Conservation (phyloP, 129 eudicot genomes). For the Ambrosia trifida region DNA sequence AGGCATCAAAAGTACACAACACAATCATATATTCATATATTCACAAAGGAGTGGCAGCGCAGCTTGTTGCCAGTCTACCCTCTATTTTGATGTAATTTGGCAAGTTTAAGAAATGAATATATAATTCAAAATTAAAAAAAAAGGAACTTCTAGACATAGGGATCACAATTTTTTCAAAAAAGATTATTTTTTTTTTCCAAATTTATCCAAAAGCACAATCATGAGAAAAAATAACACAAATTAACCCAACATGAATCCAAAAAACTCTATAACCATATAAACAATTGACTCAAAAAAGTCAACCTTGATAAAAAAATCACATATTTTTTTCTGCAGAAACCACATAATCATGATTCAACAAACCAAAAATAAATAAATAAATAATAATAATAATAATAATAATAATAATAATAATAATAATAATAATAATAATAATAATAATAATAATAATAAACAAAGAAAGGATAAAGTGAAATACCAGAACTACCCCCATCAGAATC, state of each 20-base stretch:
- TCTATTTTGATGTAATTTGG: no score
- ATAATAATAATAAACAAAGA: neutral
- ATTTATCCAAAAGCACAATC: slow-evolving; percentile 6
- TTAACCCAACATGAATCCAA: neutral
- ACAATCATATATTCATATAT: neutral
- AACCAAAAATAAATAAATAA: slow-evolving; percentile 9
- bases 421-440: neutral
- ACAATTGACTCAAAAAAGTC: neutral
- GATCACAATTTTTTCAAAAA: slow-evolving; percentile 2
- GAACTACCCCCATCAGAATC: slow-evolving; percentile 29
- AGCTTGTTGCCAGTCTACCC: no score
- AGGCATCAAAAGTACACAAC: neutral
- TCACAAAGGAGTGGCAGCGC: no score
- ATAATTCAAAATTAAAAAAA: no score
- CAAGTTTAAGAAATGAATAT: no score
- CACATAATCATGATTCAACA: neutral
- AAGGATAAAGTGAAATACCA: slow-evolving; percentile 30
- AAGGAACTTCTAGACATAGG: slow-evolving; percentile 9
- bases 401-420: neutral
- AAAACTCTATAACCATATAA: slow-evolving; percentile 17
- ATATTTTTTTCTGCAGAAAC: neutral
- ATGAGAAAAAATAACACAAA: neutral
- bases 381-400: neutral
- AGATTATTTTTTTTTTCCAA: neutral
- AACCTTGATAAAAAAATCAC: neutral